Base-by-base conservation (phyloP, 257 asterid species). In the Misopates orontium region DNA sequence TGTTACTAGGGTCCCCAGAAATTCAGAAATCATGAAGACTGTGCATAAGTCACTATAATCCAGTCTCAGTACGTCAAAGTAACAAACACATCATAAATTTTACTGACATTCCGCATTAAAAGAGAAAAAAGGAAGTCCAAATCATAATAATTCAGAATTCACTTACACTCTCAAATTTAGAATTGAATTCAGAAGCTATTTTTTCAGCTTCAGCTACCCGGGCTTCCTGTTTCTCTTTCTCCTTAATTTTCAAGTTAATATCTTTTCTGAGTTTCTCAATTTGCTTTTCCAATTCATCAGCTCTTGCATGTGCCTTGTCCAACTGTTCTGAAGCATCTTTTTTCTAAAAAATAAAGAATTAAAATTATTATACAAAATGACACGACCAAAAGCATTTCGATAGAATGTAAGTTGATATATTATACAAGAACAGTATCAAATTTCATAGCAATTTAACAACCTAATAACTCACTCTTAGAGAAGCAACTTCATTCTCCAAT, bases 221-320 rank as follows among this genome's bases (percentile, higher is more conserved):
- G 47, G 78, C 78, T 79, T 84, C 93, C 52, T 87, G 71, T 9
- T 68, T 67, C 67, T 77, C 81, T 40, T 75, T 87, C 70, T 87
- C 90, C 71, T 79, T 86, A 64, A 36, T 78, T 75, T 77, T 87
- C 60, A 62, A 0, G 52, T 72, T 82, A 64, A 79, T 67, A 60
- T 84, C 90, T 66, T 68, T 62, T 71, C 71, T 82, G 70, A 89
- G 89, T 69, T 75, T 79, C 71, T 85, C 91, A 70, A 84, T 82
- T 72, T 76, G 86, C 69, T 82, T 80, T 71, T 87, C 96, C 82
- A 92, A 74, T 51, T 84, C 95, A 49, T 21, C 81, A 70, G 86
- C 91, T 60, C 77, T 85, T 76, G 85, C 94, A 50, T 81, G 90
- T 64, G 91, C 95, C 84, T 83, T 86, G 24, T 77, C 84, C 64